Percentiles rank a stretch among this genome's conserved stretches.
These are phyloP conservation scores for Cystofilobasidium capitatum DNA, from an alignment of 768 basidiomycete species.

Conservation along the genomic window DNA sequence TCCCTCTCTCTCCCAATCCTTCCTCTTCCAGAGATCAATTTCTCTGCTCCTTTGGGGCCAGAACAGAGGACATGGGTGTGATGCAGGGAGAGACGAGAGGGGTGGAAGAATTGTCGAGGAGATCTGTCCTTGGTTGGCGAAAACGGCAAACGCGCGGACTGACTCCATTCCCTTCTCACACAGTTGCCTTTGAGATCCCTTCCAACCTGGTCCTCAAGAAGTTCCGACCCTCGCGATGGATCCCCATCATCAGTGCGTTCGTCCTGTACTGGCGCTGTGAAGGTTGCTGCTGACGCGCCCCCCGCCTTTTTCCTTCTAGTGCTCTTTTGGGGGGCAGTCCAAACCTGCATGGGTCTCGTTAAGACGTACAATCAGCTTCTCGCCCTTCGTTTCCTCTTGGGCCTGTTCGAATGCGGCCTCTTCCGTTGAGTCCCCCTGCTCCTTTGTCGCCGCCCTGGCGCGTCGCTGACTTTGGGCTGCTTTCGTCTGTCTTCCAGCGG, in stretches of 20 bases:
- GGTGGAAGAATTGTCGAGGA: no score
- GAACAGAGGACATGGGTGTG: no score
- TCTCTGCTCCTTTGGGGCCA: no score
- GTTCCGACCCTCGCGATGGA: slow-evolving; percentile 25
- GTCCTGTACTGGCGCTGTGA: no score
- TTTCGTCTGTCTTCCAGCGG: slow-evolving; percentile 2
- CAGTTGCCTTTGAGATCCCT: slow-evolving; percentile 9
- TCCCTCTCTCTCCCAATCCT: not conserved
- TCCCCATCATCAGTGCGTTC: slow-evolving; percentile 24
- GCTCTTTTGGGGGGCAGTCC: slow-evolving; percentile 18
- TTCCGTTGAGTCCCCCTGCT: not conserved
- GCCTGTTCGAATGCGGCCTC: slow-evolving; percentile 21
- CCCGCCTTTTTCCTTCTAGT: no score
- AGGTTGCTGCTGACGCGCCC: no score
- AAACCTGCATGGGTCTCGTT: slow-evolving; percentile 22
- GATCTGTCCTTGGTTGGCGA: no score
- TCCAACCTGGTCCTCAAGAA: slow-evolving; percentile 31
- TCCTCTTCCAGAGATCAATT: not conserved
- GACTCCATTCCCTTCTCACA: not conserved
- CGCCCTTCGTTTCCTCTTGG: slow-evolving; percentile 8
- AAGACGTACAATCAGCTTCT: slow-evolving; percentile 11
- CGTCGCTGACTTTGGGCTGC: not conserved
- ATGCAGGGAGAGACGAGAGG: no score
- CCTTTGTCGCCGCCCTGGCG: not conserved
- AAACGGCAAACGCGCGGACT: no score